These are phyloP conservation scores for Chiua virens DNA, from an alignment of 768 basidiomycete genomes.

Conservation along the genomic window DNA sequence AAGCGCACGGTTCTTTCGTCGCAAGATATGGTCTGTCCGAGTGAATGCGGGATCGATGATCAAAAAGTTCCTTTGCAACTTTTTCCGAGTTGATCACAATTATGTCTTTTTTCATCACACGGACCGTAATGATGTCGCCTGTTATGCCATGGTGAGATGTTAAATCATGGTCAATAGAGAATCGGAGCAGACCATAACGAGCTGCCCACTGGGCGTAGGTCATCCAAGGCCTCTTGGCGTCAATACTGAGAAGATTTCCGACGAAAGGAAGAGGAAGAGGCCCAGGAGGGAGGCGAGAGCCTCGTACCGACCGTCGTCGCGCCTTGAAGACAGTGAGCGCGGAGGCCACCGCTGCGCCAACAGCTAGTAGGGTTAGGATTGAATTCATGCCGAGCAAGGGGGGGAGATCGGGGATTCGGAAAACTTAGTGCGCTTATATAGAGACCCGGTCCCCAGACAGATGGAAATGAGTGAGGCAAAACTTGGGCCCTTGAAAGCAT, in stretches of 20 bases:
- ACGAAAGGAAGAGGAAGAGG: slow-evolving; percentile 9
- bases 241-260: no score
- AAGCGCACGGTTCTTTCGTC: slow-evolving; percentile 16
- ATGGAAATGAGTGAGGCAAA: no score
- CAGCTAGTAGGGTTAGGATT: background rate
- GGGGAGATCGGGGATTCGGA: no score
- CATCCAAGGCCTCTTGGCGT: no score
- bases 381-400: background rate
- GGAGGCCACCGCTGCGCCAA: background rate
- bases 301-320: background rate
- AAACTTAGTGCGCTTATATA: no score
- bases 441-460: no score
- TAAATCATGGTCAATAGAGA: no score
- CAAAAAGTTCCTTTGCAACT: slow-evolving; percentile 28
- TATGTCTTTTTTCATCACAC: slow-evolving; percentile 20
- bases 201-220: no score
- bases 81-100: slow-evolving; percentile 27
- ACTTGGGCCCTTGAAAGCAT: no score
- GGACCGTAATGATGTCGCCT: slow-evolving; percentile 22
- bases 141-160: background rate
- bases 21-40: slow-evolving; percentile 26
- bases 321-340: slow-evolving; percentile 3
- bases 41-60: slow-evolving; percentile 25
- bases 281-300: slow-evolving; percentile 11
- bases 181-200: no score